Base-by-base conservation (phyloP, 2,329 filamentous ascomycete species). In the Exophiala lecanii-corni region DNA sequence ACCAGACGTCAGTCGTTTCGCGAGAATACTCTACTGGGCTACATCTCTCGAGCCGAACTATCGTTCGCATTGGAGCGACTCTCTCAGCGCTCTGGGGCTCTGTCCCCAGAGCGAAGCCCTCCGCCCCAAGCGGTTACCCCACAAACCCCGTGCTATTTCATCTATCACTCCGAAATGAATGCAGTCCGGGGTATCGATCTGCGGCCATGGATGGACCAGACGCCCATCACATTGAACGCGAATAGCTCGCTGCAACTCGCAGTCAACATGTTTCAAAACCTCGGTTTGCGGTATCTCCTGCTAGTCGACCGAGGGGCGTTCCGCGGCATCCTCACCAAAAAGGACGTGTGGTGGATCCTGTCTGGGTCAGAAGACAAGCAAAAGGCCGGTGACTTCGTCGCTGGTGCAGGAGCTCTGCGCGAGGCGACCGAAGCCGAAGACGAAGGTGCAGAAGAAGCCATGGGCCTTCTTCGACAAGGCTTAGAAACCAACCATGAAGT, bases 191-290 rank as follows among this genome's bases (percentile, higher is more conserved):
- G 84, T 1, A 79, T 98, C 28, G 92, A 98, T 65, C 75, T 98
- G 9, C 75, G 91, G 5, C 89, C 89, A 2, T 98, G 92, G 92
- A 96, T 98, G 89, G 92, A 98, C 64, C 91, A 96, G 64, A 98
- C 92, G 0, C 92, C 92, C 1, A 85, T 98, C 35, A 97, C 92
- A 1, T 73, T 97, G 13, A 86, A 88, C 31, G 81, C 80, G 16
- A 78, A 81, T 50, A 81, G 82, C 12, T 83, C 75, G 46, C 79
- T 98, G 47, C 82, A 89, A 60, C 76, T 97, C n/a, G 87, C 86
- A 3, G 82, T 94, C 17, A 82, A 78, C 44, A 94, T 98, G 75
- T 97, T 98, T 66, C 89, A 95, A 69, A 91, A 91, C 61, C 78
- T 98, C 6, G 92, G 92, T 15, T 68, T 98, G 49, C 78, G 91